Evolutionary conservation across 352 stramenopile genomes (phyloP).

Genomic region (Pythium aquatile): DNA sequence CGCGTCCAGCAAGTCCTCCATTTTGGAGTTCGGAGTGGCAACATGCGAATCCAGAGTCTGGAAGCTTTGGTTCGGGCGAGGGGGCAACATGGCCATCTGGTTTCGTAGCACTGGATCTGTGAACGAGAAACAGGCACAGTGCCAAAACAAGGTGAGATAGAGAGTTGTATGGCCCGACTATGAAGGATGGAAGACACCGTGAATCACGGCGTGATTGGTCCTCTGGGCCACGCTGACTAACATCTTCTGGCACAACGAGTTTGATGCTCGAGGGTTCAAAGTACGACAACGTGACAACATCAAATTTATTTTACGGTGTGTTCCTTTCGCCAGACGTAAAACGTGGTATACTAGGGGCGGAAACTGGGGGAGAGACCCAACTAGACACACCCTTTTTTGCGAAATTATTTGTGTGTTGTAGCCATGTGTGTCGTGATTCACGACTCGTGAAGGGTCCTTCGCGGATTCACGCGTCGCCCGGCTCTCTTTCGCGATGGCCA

Average conservation of each 20-base stretch:
- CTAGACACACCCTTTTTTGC: not conserved
- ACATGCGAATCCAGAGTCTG: not conserved
- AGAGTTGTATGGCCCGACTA: not conserved
- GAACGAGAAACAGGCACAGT: not conserved
- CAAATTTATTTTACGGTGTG: not conserved
- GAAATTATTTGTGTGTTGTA: not conserved
- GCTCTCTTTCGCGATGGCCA: conserved; percentile 1
- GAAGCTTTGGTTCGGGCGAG: not conserved
- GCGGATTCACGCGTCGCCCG: not conserved
- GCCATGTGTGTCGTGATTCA: not conserved
- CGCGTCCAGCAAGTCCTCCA: not conserved
- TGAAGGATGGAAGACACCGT: not conserved
- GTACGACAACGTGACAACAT: not conserved
- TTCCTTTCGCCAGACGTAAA: too few relatives aligned
- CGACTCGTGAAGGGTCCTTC: not conserved
- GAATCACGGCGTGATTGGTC: not conserved
- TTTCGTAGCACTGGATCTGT: conserved; percentile 4
- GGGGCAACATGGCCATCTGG: conserved; percentile 1
- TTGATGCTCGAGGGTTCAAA: not conserved
- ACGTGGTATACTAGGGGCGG: too few relatives aligned
- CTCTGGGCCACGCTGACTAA: not conserved
- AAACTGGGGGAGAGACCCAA: not conserved
- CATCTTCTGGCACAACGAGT: not conserved
- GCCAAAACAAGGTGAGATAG: not conserved
- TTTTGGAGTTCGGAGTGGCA: not conserved